Evolutionary conservation across 306 rosid species (phyloP), one percentile per base, ranked within the genome.

Genomic region (Corylus heterophylla): DNA sequence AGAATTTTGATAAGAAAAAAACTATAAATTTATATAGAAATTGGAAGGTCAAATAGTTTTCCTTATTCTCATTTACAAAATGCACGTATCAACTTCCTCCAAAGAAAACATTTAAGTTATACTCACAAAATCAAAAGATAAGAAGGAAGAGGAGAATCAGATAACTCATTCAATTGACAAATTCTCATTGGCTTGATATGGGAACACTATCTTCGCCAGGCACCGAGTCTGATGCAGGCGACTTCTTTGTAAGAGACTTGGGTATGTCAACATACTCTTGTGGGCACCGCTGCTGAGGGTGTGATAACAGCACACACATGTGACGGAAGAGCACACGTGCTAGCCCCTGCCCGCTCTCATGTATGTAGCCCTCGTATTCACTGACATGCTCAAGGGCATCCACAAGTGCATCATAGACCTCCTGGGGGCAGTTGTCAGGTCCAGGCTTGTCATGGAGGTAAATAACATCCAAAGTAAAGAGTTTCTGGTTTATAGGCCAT

Each of bases 401-500:
- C 45, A 93, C 97, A 55, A 95, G 91, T 8, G 87, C 84, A 79
- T 95, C 99, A 42, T 92, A 92, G 16, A 95, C 92, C 78, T 83
- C 90, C 89, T 92, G 98, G 52, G 98, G 99, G 81, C 98, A 92
- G 86, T 95, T 95, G 48, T 95, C 97, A 1, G 96, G 98, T 67
- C 93, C 92, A 37, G 99, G 99, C 85, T 95, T 95, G 86, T 91
- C 99, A 39, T 93, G 99, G 79, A 95, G 97, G 87, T 95, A 95
- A 76, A 93, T 78, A 52, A 95, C 98, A 89, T 95, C 99, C 73
- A 95, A 78, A 42, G 97, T 92, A 87, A 91, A 95, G 48, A 83
- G 70, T 85, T 88, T 95, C 85, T 89, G 95, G 83, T 87, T 91
- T 74, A 83, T 80, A 2, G 96, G 89, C 94, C 94, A 95, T 58